Evolutionary conservation across 495 filamentous ascomycete species (phyloP), one percentile per base, ranked within the genome.

Genomic region (Mytilinidion resinicola): DNA sequence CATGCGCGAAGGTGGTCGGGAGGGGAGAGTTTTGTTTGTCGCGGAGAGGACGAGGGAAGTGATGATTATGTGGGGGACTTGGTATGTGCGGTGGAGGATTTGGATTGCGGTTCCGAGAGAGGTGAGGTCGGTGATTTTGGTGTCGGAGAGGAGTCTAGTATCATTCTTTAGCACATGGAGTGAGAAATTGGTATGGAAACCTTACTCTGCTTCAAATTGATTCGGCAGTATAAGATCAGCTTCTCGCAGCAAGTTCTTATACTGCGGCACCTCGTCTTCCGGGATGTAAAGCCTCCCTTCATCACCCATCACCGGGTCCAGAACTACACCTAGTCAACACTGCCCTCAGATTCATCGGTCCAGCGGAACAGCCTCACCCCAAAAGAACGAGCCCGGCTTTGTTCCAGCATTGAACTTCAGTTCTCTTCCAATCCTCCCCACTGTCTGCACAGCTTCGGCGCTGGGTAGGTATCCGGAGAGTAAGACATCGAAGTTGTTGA

Each of bases 221-320:
- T 98, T 98, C 14, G 93, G 93, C 19, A 96, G 72, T 51, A 97
- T 95, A 59, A 98, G 70, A 69, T 98, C 95, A 4, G 93, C 95
- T 64, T 91, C 79, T 19, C 73, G 73, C 41, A 96, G 75, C 48
- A 95, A 74, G 12, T 77, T 78, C 70, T 87, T 90, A 70, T 96
- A 98, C n/a, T 86, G 88, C 0, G 91, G 90, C 35, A 96, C 86
- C 3, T 93, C 89, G 57, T 93, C 89, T 57, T 90, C 83, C 20
- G 82, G 86, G 47, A 98, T 90, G 70, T 98, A 98, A 19, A 97
- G 76, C 38, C 81, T 82, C 36, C 89, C 95, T 66, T 95, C 87
- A 67, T 98, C 93, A 44, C 93, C 93, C 93, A 98, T 98, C 12
- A 98, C 95, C 0, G 93, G 93, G 70, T 98, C 93, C 44, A 98